Base-by-base conservation (phyloP, 2,329 filamentous ascomycete species). In the Dactylonectria estremocensis region DNA sequence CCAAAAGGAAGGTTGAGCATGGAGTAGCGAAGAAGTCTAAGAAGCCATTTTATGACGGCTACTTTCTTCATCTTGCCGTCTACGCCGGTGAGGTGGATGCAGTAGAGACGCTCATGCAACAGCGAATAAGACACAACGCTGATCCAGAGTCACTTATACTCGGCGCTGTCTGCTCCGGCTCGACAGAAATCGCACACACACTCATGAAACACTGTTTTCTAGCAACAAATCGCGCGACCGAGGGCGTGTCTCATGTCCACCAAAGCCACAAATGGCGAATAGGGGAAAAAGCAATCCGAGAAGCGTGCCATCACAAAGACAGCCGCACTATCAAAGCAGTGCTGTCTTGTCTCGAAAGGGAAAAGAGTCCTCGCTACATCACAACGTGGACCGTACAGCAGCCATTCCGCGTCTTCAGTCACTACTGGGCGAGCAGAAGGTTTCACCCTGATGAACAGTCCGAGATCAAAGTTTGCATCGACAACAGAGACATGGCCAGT, bases 61-160 rank as follows among this genome's bases (percentile, higher is more conserved):
- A 52, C 13, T 52, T 52, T n/a, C 49, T 52, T 33, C 49, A 52
- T 28, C 8, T 52, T n/a, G 28, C 49, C 9, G 33, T 52, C 13
- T 18, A 33, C 49, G 7, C 8, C 6, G 49, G 49, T 2, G 49
- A 52, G 1, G 6, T 16, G 11, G 49, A 52, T 2, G 31, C 31
- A n/a, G 33, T 33, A 28, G 49, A 52, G 9, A 4, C 16, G 5
- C 28, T 52, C 28, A 22, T 52, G 16, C 28, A 52, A n/a, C 49
- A 16, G 6, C 28, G 28, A 18, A 33, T 52, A 10, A 33, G 31
- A 6, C 28, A 52, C 20, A 20, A 28, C 5, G n/a, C 18, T 5
- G 31, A 52, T 18, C 24, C 28, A 18, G 20, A 16, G 1, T 28
- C 28, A 24, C 49, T 52, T n/a, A 18, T 33, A 8, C 28, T n/a